Conservation (phyloP, 148 eudicot species). For the Bassia scoparia region DNA sequence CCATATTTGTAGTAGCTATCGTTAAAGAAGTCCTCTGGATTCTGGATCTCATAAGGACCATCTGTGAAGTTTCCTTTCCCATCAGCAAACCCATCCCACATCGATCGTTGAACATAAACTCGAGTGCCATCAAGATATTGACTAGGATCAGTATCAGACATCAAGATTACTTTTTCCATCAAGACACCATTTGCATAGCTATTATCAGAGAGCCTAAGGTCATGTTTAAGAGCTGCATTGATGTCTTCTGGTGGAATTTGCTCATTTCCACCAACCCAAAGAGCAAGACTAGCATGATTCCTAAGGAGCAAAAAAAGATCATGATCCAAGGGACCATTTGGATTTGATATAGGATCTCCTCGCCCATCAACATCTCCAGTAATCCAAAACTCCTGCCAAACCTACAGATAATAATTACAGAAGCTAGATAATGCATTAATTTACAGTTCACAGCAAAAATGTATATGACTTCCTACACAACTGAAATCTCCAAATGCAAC, state of each 20-base stretch:
- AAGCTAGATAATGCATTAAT: neutral
- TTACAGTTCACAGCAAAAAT: neutral
- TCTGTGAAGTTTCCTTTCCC: conserved; percentile 81
- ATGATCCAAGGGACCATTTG: conserved; percentile 93
- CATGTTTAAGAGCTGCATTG: conserved; percentile 59
- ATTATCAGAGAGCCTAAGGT: conserved; percentile 56
- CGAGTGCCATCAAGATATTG: conserved; percentile 92
- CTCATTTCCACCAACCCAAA: conserved; percentile 99
- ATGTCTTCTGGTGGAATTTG: conserved; percentile 90
- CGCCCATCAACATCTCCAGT: conserved; percentile 96
- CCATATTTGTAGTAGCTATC: conserved; percentile 72
- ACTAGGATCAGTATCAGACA: conserved; percentile 62
- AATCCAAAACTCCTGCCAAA: conserved; percentile 99
- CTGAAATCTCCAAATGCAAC: neutral
- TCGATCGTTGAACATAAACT: conserved; percentile 79
- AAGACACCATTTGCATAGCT: conserved; percentile 20
- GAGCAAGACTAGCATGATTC: conserved; percentile 97
- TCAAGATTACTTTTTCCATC: conserved; percentile 25
- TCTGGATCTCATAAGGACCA: conserved; percentile 95
- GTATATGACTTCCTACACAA: neutral
- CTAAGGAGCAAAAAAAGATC: conserved; percentile 81
- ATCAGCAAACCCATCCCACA: conserved; percentile 99
- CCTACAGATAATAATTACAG: conserved; percentile 40
- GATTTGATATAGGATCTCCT: conserved; percentile 89
- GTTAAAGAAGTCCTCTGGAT: conserved; percentile 88